A percentile compares a stretch with the other conserved stretches of the same genome.
Conservation (phyloP, 768 basidiomycete species). For the Russula emetica region DNA sequence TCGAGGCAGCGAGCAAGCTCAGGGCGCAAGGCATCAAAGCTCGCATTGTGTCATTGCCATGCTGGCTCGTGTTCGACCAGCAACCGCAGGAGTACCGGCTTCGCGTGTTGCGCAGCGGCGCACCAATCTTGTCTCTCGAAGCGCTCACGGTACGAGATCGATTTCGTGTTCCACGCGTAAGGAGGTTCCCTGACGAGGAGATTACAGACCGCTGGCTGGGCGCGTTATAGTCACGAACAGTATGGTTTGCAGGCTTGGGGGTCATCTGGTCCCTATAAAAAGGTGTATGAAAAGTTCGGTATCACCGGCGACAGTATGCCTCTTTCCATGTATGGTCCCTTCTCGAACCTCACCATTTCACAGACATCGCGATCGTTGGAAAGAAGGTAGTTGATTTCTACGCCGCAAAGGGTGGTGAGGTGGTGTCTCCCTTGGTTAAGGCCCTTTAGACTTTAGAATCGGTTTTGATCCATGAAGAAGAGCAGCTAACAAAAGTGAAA, state of each 20-base stretch:
- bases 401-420: conserved; percentile 63
- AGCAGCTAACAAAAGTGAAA: not conserved
- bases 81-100: conserved; percentile 77
- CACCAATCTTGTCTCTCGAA: conserved; percentile 86
- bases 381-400: conserved; percentile 88
- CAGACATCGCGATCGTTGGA: conserved; percentile 73
- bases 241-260: conserved; percentile 75
- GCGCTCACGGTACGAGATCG: conserved; percentile 54
- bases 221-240: conserved; percentile 88
- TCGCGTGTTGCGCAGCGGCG: conserved; percentile 82
- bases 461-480: not conserved
- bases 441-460: conserved; percentile 45
- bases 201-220: conserved; percentile 69
- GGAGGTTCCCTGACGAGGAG: conserved; percentile 18
- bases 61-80: conserved; percentile 82
- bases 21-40: conserved; percentile 72
- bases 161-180: not conserved
- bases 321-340: conserved; percentile 2
- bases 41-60: conserved; percentile 83
- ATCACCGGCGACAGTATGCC: conserved; percentile 69
- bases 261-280: conserved; percentile 82
- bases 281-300: conserved; percentile 90
- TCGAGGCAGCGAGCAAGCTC: conserved; percentile 82
- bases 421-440: conserved; percentile 72
- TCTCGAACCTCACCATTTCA: not conserved